Percentiles rank a stretch among this genome's conserved stretches.
Evolutionary conservation across 1,139 yeast species (phyloP).

Genomic region (Sugiyamaella paludigena): DNA sequence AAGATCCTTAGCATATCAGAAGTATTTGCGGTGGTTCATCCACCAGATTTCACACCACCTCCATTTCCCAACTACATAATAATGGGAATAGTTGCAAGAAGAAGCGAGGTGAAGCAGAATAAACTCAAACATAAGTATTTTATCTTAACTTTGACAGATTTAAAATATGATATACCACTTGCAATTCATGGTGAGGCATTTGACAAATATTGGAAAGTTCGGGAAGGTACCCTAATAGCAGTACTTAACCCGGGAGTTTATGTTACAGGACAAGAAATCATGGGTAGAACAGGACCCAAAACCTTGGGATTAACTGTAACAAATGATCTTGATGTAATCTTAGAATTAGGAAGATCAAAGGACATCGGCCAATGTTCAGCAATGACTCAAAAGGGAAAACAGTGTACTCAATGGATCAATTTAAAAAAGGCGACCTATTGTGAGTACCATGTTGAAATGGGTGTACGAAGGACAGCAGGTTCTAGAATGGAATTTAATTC

Average conservation of each 20-base stretch:
- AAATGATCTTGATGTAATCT: conserved; percentile 49
- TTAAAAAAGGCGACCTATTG: conserved; percentile 54
- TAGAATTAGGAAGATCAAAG: conserved; percentile 72
- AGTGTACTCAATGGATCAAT: conserved; percentile 63
- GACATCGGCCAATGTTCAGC: conserved; percentile 70
- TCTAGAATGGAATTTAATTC: conserved; percentile 68
- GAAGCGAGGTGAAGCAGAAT: conserved; percentile 51
- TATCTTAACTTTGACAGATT: conserved; percentile 65
- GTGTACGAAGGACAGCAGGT: conserved; percentile 40
- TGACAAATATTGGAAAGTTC: conserved; percentile 66
- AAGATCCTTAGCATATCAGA: conserved; percentile 22
- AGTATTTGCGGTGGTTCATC: conserved; percentile 48
- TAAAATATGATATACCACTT: conserved; percentile 55
- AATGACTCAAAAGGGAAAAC: conserved; percentile 44
- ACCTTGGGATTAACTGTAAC: conserved; percentile 64
- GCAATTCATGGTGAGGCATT: conserved; percentile 68
- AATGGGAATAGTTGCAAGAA: conserved; percentile 61
- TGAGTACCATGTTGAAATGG: conserved; percentile 65
- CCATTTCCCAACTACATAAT: conserved; percentile 71
- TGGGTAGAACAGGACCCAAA: conserved; percentile 24
- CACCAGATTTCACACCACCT: conserved; percentile 72
- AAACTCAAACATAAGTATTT: conserved; percentile 52
- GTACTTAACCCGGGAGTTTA: conserved; percentile 70
- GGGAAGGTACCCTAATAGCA: conserved; percentile 71
- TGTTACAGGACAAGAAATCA: conserved; percentile 32